phyloP scores from a whole-genome alignment of 768 basidiomycete genomes.

The Kwoniella dendrophila region DNA sequence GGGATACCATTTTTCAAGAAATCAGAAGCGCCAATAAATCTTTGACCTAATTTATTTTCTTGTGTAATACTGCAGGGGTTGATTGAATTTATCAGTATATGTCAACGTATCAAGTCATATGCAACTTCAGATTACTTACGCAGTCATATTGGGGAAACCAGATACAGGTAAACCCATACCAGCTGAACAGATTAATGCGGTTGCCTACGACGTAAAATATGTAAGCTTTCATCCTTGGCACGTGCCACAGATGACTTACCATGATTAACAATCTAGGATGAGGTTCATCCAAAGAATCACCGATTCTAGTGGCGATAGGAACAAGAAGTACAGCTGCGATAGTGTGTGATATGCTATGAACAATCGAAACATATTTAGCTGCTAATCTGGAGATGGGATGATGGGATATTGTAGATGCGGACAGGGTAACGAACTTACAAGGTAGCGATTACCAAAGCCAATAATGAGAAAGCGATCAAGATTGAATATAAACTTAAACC shows the following conservation, averaged over 20 bases:
- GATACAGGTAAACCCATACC: constrained; percentile 99
- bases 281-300: constrained; percentile 69
- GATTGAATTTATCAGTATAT: background rate
- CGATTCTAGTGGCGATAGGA: constrained; percentile 90
- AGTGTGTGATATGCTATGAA: constrained; percentile 82
- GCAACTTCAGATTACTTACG: constrained; percentile 61
- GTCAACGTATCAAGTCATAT: background rate
- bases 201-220: constrained; percentile 53
- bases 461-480: constrained; percentile 67
- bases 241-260: constrained; percentile 56
- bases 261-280: constrained; percentile 86
- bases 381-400: too few relatives aligned
- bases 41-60: constrained; percentile 88
- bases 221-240: background rate
- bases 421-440: constrained; percentile 49
- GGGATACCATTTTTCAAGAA: constrained; percentile 94
- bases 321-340: constrained; percentile 96
- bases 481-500: constrained; percentile 71
- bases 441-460: constrained; percentile 53
- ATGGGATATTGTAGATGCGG: too few relatives aligned
- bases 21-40: constrained; percentile 78
- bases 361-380: background rate
- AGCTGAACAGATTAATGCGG: constrained; percentile 85
- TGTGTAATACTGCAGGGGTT: constrained; percentile 62
- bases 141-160: constrained; percentile 98